Conservation (phyloP, 139 green algal species). For the Pseudopediastrum boryanum region DNA sequence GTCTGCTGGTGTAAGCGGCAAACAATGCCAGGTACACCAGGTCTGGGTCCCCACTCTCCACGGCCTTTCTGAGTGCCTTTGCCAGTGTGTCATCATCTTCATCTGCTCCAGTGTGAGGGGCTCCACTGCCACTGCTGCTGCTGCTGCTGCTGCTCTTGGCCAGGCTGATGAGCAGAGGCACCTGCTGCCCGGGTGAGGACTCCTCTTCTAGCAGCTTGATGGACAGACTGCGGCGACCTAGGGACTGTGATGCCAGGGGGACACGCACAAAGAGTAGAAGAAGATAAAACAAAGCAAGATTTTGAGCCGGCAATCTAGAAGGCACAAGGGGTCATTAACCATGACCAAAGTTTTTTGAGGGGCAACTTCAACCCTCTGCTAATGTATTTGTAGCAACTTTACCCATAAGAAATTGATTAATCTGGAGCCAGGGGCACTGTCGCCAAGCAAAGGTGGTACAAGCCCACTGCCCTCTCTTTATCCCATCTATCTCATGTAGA, state of each 20-base stretch:
- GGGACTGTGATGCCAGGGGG: conserved; percentile 13
- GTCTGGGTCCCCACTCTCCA: conserved; percentile 83
- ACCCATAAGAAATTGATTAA: not conserved
- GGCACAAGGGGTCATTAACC: not conserved
- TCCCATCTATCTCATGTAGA: too few relatives aligned
- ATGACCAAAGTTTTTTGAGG: not conserved
- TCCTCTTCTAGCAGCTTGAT: conserved; percentile 76
- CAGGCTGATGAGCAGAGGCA: conserved; percentile 57
- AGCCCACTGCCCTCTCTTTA: too few relatives aligned
- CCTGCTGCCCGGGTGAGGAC: conserved; percentile 49
- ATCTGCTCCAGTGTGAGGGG: not conserved
- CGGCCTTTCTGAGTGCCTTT: conserved; percentile 71
- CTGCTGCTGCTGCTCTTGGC: conserved; percentile 19
- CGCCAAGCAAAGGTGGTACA: too few relatives aligned
- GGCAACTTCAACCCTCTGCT: not conserved
- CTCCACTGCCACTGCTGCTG: not conserved
- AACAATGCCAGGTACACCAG: conserved; percentile 82
- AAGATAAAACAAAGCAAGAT: not conserved
- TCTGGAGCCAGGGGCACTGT: too few relatives aligned
- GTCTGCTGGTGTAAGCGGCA: conserved; percentile 43
- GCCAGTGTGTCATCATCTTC: conserved; percentile 36
- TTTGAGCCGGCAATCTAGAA: not conserved
- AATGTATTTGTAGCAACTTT: not conserved
- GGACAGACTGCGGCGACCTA: conserved; percentile 57
- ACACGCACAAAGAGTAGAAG: not conserved